These are phyloP conservation scores for Ambrosia trifida DNA, from an alignment of 129 eudicot genomes.

Conservation along the genomic window DNA sequence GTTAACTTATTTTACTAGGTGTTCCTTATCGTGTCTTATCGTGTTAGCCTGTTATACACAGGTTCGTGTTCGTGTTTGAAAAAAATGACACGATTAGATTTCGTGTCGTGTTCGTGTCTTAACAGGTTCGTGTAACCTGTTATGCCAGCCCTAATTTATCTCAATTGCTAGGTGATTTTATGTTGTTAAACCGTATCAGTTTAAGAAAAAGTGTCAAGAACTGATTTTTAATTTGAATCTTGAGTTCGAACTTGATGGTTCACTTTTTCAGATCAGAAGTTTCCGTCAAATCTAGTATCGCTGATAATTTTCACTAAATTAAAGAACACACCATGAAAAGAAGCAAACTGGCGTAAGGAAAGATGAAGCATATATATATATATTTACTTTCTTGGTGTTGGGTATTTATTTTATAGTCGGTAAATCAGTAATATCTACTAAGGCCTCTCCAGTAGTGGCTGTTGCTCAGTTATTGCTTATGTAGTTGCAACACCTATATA, in stretches of 20 bases:
- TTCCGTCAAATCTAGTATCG: background rate
- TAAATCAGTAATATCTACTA: background rate
- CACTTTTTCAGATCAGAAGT: background rate
- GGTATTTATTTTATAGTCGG: background rate
- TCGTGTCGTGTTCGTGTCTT: too few relatives aligned
- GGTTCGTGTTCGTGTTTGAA: too few relatives aligned
- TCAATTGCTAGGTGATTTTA: background rate
- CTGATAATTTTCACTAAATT: constrained; percentile 1
- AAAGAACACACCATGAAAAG: background rate
- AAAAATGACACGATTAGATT: too few relatives aligned
- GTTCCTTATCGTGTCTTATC: too few relatives aligned
- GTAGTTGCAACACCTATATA: too few relatives aligned
- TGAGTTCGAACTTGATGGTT: background rate
- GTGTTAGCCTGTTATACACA: too few relatives aligned
- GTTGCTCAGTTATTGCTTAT: background rate
- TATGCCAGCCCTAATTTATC: too few relatives aligned
- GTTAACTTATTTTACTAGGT: too few relatives aligned
- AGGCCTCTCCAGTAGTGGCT: background rate
- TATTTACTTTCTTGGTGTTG: background rate
- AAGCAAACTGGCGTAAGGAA: background rate
- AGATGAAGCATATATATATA: background rate
- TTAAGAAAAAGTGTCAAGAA: background rate
- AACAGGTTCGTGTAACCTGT: too few relatives aligned
- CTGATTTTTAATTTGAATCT: background rate
- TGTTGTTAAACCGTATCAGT: background rate